A percentile compares a stretch with the other conserved stretches of the same genome.
Evolutionary conservation across 371 early-diverging fungal species (phyloP).

Genomic region (Capillidium heterosporum): DNA sequence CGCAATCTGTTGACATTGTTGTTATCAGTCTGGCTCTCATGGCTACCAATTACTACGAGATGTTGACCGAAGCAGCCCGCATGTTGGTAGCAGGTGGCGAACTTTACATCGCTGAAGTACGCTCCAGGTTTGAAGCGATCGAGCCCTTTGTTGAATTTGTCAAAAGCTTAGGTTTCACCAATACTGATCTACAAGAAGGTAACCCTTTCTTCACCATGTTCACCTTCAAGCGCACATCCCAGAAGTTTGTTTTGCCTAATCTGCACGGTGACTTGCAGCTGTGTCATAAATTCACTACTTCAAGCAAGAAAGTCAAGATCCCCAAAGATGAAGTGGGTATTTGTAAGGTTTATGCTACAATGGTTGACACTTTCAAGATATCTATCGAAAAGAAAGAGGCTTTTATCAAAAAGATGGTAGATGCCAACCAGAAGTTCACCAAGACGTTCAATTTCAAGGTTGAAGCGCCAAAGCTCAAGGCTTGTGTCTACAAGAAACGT

Average conservation of each 20-base stretch:
- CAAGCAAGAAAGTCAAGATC: too few relatives aligned
- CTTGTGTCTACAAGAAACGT: conserved; percentile 80
- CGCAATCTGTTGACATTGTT: conserved; percentile 62
- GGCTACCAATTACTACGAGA: conserved; percentile 89
- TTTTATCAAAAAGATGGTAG: too few relatives aligned
- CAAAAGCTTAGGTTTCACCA: conserved; percentile 56
- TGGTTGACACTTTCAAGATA: too few relatives aligned
- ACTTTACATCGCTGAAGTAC: conserved; percentile 86
- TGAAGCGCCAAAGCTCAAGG: conserved; percentile 43
- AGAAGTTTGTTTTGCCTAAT: too few relatives aligned
- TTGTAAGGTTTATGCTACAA: too few relatives aligned
- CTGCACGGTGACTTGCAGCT: too few relatives aligned
- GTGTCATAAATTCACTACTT: too few relatives aligned
- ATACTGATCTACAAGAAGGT: conserved; percentile 25
- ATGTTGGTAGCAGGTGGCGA: conserved; percentile 76
- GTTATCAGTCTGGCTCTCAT: conserved; percentile 94
- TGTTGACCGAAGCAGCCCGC: conserved; percentile 78
- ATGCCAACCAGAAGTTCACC: conserved; percentile 1
- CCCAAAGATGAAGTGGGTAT: too few relatives aligned
- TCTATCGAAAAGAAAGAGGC: too few relatives aligned
- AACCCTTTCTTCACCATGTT: conserved; percentile 15
- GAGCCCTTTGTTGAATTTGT: conserved; percentile 55
- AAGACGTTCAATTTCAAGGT: conserved; percentile 86
- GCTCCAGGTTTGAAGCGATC: conserved; percentile 67
- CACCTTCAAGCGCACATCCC: too few relatives aligned